These are phyloP conservation scores for Triangularia setosa DNA, from an alignment of 2,329 filamentous ascomycete genomes.

Conservation along the genomic window DNA sequence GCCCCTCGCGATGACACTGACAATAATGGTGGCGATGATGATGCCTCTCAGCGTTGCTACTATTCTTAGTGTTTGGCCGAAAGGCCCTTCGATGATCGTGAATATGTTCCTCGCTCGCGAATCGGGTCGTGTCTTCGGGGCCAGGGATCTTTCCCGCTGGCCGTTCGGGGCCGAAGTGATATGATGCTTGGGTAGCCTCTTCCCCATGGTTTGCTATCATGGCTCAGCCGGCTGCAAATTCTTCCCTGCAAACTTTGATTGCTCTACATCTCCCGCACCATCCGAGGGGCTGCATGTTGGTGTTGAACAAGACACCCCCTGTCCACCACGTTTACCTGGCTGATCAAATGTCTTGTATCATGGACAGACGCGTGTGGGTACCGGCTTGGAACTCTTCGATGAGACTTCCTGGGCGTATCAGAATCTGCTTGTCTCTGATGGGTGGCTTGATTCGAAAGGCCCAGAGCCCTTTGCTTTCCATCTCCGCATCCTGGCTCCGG, in stretches of 20 bases:
- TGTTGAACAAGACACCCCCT: background rate
- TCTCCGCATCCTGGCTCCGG: constrained; percentile 18
- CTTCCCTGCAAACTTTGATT: background rate
- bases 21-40: too few relatives aligned
- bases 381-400: background rate
- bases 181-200: background rate
- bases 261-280: background rate
- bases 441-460: constrained; percentile 18
- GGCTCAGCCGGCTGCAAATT: background rate
- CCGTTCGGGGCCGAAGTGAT: constrained; percentile 19
- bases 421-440: constrained; percentile 16
- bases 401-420: constrained; percentile 9
- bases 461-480: constrained; percentile 11
- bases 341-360: background rate
- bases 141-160: constrained; percentile 4
- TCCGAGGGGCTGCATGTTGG: background rate
- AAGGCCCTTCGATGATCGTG: background rate
- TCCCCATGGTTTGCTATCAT: background rate
- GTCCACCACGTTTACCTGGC: background rate
- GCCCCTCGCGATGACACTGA: background rate
- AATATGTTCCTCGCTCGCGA: constrained; percentile 2
- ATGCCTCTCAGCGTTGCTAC: constrained; percentile 6
- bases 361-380: background rate
- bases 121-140: constrained; percentile 19
- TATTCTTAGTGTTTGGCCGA: constrained; percentile 16